These are phyloP conservation scores for Rossbeevera mucosa DNA, from an alignment of 768 basidiomycete genomes.

Conservation along the genomic window DNA sequence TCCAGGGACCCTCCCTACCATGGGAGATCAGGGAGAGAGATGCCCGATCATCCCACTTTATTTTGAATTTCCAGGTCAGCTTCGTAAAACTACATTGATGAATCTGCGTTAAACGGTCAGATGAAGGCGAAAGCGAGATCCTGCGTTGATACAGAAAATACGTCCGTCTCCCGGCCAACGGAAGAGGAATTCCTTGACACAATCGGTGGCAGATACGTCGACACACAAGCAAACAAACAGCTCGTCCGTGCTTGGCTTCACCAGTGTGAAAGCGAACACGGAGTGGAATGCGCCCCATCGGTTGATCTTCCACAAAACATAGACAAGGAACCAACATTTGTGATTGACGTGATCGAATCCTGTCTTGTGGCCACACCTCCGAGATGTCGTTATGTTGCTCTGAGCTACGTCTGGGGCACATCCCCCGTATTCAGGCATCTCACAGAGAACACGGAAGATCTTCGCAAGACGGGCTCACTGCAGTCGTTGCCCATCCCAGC, in stretches of 20 bases:
- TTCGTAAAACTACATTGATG: not conserved
- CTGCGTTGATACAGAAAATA: not conserved
- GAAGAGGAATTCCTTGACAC: conserved; percentile 3
- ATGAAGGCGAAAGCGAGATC: conserved; percentile 7
- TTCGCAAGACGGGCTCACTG: conserved; percentile 6
- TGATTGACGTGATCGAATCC: conserved; percentile 12
- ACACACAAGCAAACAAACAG: conserved; percentile 1
- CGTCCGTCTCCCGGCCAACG: not conserved
- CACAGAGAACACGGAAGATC: not conserved
- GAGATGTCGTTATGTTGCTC: conserved; percentile 20
- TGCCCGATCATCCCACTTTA: not conserved
- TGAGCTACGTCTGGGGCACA: conserved; percentile 24
- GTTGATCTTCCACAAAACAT: not conserved
- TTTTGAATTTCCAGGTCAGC: conserved; percentile 12
- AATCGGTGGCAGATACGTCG: conserved; percentile 12
- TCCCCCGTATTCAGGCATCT: conserved; percentile 10
- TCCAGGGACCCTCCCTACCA: conserved; percentile 3
- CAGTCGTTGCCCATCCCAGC: conserved; percentile 10
- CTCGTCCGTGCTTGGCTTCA: conserved; percentile 15
- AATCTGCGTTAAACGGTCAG: not conserved
- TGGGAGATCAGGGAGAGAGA: conserved; percentile 7
- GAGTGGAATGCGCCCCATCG: conserved; percentile 3
- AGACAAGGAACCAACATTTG: conserved; percentile 8
- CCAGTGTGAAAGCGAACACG: conserved; percentile 13
- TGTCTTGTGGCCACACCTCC: conserved; percentile 15